Conservation (phyloP, 1,284 basidiomycete genomes). For the Cryptococcus amylolentus region DNA sequence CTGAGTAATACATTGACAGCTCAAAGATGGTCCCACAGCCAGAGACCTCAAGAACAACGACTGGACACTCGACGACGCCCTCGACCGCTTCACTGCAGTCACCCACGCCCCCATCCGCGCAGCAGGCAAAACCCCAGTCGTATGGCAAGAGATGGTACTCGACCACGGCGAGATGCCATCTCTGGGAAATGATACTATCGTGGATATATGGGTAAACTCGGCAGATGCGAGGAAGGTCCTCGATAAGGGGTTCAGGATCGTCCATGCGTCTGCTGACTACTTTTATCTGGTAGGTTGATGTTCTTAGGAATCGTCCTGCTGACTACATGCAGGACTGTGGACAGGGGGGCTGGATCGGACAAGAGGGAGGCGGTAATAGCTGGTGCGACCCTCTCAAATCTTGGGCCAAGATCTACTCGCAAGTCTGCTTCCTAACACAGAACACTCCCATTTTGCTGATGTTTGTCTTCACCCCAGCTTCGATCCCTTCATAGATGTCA, state of each 20-base stretch:
- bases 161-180: slow-evolving; percentile 57
- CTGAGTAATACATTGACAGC: slow-evolving; percentile 10
- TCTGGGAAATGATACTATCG: slow-evolving; percentile 63
- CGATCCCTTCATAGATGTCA: slow-evolving; percentile 63
- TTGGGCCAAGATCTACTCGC: slow-evolving; percentile 61
- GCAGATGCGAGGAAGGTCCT: slow-evolving; percentile 60
- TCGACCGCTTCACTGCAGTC: slow-evolving; percentile 60
- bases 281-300: slow-evolving; percentile 63
- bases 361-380: slow-evolving; percentile 53
- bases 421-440: slow-evolving; percentile 3
- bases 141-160: slow-evolving; percentile 67
- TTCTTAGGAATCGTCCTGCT: not conserved
- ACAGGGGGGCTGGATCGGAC: slow-evolving; percentile 69
- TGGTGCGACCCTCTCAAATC: slow-evolving; percentile 75
- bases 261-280: slow-evolving; percentile 68
- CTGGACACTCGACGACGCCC: slow-evolving; percentile 61
- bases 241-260: slow-evolving; percentile 59
- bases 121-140: slow-evolving; percentile 60
- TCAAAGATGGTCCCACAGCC: slow-evolving; percentile 60
- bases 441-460: not conserved
- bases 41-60: slow-evolving; percentile 54
- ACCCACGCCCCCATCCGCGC: slow-evolving; percentile 55
- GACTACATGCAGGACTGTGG: slow-evolving; percentile 64
- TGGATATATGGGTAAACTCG: slow-evolving; percentile 70
- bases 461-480: slow-evolving; percentile 55